Base-by-base conservation (phyloP, 177 flowering plant species). In the Telopea speciosissima region DNA sequence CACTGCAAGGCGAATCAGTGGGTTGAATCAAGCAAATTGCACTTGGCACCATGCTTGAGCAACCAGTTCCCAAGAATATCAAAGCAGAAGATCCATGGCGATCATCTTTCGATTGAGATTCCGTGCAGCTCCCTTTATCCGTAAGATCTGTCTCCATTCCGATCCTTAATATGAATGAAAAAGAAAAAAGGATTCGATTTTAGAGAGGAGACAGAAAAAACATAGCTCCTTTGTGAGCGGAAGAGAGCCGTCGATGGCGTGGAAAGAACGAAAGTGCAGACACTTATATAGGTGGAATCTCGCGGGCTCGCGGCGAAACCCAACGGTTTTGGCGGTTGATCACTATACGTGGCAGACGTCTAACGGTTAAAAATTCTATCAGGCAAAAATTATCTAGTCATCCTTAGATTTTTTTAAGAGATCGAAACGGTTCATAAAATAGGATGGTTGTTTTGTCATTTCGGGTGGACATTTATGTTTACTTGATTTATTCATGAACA, bases 51-150 rank as follows among this genome's bases (percentile, higher is more conserved):
- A 90, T 83, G 76, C 94, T 82, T 10, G 97, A 93, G 76, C 96
- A 89, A 12, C 99, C 98, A 9, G 98, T 93, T 42, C 99, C 99
- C 5, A 95, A 81, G 61, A 95, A 91, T 28, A 95, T 82, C 78
- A 95, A 71, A 10, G 98, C 70, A 23, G 83, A 77, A 23, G 24
- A 58, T 66, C 56, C 26, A 45, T 28, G 65, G 59, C 36, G 26
- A 23, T n/a, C 33, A 22, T 24, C 36, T 42, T 8, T 49, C 17
- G 64, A 31, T 67, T 54, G 28, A 49, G 33, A 13, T 71, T 56
- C 66, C 21, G 25, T 62, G 63, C 72, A 42, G 5, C 24, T 62
- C 1, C 73, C 74, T 24, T 79, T 79, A 42, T 76, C 77, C 9
- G 66, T 26, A 22, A 24, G 10, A 63, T 65, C 65, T 9, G 8